Evolutionary conservation across 768 basidiomycete genomes (phyloP), one percentile per base, ranked within the genome.

Genomic region (Mycena epipterygia): DNA sequence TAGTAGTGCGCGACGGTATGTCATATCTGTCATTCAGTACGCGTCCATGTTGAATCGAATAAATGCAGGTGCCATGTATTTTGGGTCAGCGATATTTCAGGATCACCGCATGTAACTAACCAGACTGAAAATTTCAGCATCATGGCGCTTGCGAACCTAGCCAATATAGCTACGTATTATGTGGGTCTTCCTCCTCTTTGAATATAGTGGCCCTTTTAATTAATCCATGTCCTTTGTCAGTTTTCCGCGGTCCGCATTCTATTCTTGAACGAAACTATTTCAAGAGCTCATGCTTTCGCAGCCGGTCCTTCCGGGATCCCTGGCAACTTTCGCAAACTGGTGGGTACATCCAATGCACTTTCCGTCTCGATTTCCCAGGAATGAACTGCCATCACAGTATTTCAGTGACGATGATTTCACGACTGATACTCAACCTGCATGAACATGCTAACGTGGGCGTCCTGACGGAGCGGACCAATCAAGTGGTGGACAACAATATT

Each of bases 371-470:
- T 48, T 6, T 48, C 7, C 46, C 17, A 9, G 8, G 19, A 21
- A 17, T 44, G 42, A 17, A 4, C 17, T 46, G n/a, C 7, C 16
- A n/a, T 21, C 29, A 27, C 51, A 55, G 53, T 33, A 25, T 55
- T n/a, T 55, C 53, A 13, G 70, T 81, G 12, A 78, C 78, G 12
- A 74, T 83, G 74, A 78, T 82, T 69, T 83, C 82, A 13, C 79
- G 81, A 19, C 77, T 84, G 19, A 79, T 83, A 65, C 79, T 83
- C 52, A 83, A 84, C 74, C 76, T 83, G 19, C 77, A 82, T 69
- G 67, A 74, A 59, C 73, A 73, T 59, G 78, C 77, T 4, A 35
- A 41, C 27, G 19, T 13, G 11, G 67, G 59, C 8, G 35, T 68
- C 21, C 33, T 56, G 27, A 67, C 5, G 39, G 30, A 64, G 16